These are phyloP conservation scores for Kodamaea kakaduensis DNA, from an alignment of 805 yeast genomes.

Conservation along the genomic window DNA sequence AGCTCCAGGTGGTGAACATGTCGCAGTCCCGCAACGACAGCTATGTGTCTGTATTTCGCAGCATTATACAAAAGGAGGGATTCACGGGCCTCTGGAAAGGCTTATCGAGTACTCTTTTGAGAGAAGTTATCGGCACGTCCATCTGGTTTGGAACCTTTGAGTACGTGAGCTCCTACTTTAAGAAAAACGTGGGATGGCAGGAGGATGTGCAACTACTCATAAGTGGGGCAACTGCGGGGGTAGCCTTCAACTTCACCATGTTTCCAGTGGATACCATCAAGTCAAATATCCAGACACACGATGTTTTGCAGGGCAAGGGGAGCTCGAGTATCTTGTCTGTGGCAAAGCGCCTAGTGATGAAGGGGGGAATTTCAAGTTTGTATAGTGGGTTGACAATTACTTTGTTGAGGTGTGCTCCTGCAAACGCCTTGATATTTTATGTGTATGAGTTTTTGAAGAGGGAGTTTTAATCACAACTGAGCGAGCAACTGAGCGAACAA, in stretches of 20 bases:
- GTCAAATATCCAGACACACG: constrained; percentile 73
- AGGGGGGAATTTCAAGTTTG: constrained; percentile 65
- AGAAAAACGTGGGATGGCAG: constrained; percentile 17
- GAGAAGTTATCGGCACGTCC: constrained; percentile 89
- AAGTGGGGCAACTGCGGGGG: constrained; percentile 87
- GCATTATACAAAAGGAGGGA: constrained; percentile 49
- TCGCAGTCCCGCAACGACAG: constrained; percentile 22
- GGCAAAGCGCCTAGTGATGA: constrained; percentile 13
- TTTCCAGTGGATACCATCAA: constrained; percentile 92
- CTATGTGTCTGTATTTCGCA: constrained; percentile 27
- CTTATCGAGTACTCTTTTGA: constrained; percentile 69
- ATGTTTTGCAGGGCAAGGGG: constrained; percentile 17
- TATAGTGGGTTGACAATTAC: constrained; percentile 87
- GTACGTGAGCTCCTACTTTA: constrained; percentile 38
- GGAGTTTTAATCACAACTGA: constrained; percentile 8
- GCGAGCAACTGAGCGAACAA: too few relatives aligned
- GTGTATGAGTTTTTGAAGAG: constrained; percentile 63
- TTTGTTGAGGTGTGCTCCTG: constrained; percentile 76
- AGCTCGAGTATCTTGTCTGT: not conserved
- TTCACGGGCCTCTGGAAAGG: constrained; percentile 82
- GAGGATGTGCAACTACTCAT: constrained; percentile 51
- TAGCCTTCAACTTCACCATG: constrained; percentile 70
- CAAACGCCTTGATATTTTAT: constrained; percentile 83
- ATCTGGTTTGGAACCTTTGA: constrained; percentile 95
- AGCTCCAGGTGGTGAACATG: constrained; percentile 62